Conservation (phyloP, 2,329 filamentous ascomycete species). For the Coniochaeta ligniaria region DNA sequence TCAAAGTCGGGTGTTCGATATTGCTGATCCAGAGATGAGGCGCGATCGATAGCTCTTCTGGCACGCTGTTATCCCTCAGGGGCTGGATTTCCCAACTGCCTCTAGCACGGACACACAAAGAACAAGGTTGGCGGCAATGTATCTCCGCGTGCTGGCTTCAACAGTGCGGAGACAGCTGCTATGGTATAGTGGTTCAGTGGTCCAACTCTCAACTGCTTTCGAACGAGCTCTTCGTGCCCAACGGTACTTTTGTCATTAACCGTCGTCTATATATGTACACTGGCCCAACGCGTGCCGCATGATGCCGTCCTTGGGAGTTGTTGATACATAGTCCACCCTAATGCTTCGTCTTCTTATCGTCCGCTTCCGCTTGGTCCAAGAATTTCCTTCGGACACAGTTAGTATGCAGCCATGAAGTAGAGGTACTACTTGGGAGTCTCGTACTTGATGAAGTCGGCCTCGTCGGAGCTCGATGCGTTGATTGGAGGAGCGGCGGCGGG, state of each 20-base stretch:
- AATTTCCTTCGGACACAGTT: constrained; percentile 32
- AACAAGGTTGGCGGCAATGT: neutral
- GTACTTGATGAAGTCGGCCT: constrained; percentile 61
- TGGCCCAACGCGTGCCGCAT: constrained; percentile 6
- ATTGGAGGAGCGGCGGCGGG: constrained; percentile 44
- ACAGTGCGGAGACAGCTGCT: neutral
- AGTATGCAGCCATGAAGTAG: constrained; percentile 4
- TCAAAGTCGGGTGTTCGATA: too few species aligned
- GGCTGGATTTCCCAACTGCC: neutral
- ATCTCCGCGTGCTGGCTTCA: neutral
- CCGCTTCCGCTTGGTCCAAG: constrained; percentile 33
- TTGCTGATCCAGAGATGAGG: too few species aligned
- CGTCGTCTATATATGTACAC: constrained; percentile 20
- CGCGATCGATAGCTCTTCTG: too few species aligned
- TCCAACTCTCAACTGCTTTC: neutral
- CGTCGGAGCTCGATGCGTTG: constrained; percentile 54
- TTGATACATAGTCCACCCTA: constrained; percentile 17
- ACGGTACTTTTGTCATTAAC: constrained; percentile 11
- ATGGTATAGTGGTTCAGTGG: neutral
- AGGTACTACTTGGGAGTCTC: constrained; percentile 16
- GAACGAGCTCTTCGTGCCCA: neutral
- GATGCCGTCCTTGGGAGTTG: constrained; percentile 1
- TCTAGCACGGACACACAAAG: neutral
- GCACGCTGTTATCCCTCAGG: neutral
- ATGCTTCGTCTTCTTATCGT: constrained; percentile 35